phyloP scores from a whole-genome alignment of 352 stramenopile species.

The Phytopythium delawarense region DNA sequence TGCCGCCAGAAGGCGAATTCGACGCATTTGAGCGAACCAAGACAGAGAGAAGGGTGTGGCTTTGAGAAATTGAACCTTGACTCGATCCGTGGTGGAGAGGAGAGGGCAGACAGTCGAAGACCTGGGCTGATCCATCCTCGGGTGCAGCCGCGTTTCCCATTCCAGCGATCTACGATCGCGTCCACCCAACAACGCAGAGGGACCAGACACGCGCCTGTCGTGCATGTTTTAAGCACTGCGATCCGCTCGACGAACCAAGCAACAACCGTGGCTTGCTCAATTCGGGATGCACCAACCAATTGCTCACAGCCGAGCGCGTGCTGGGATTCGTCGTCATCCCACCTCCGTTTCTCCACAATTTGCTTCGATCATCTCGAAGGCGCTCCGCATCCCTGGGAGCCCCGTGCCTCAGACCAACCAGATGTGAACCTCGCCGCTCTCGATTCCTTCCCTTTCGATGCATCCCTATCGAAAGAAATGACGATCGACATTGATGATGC shows the following conservation, averaged over 20 bases:
- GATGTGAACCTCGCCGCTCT: neutral
- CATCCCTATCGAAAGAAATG: neutral
- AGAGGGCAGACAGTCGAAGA: neutral
- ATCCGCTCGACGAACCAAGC: neutral
- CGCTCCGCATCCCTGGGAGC: neutral
- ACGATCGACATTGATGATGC: neutral
- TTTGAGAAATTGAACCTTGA: neutral
- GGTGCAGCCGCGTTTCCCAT: constrained; percentile 1
- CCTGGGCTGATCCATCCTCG: neutral
- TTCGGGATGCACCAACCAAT: neutral
- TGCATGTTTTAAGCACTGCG: neutral
- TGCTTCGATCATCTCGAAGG: neutral
- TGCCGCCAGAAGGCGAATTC: neutral
- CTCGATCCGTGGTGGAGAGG: neutral
- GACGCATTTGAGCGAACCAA: neutral
- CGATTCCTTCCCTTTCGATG: neutral
- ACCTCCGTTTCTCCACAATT: neutral
- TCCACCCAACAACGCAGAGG: neutral
- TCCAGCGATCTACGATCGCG: neutral
- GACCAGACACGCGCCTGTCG: neutral
- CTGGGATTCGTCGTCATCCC: constrained; percentile 1
- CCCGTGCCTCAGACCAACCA: constrained; percentile 5
- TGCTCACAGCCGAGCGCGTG: neutral
- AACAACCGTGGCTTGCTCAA: neutral
- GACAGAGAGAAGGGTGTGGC: neutral